A percentile compares a stretch with the other conserved stretches of the same genome.
Conservation (phyloP, 169 alveolate species). For the Plasmodium gonderi region DNA sequence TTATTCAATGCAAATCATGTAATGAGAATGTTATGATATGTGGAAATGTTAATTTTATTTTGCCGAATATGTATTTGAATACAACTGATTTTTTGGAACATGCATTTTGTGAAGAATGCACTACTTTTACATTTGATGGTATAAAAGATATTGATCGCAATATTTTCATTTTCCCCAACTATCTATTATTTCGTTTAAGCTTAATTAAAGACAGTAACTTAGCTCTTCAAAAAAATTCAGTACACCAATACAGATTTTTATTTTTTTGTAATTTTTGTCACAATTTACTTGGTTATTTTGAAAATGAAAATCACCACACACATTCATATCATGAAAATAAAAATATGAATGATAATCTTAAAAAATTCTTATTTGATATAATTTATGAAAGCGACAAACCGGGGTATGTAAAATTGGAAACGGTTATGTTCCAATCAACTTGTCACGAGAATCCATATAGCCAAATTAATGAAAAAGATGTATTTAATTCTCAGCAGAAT, state of each 20-base stretch:
- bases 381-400: background rate
- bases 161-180: constrained; percentile 46
- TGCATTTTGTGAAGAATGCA: constrained; percentile 72
- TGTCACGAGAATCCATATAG: background rate
- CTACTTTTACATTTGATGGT: constrained; percentile 22
- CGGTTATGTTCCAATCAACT: background rate
- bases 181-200: constrained; percentile 18
- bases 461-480: background rate
- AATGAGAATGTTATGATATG: constrained; percentile 15
- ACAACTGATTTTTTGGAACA: constrained; percentile 42
- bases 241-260: constrained; percentile 5
- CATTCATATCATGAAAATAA: background rate
- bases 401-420: background rate
- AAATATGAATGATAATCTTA: constrained; percentile 12
- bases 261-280: constrained; percentile 41
- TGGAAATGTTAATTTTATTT: constrained; percentile 34
- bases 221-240: background rate
- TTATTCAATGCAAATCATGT: constrained; percentile 22
- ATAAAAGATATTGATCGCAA: constrained; percentile 18
- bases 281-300: constrained; percentile 35
- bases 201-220: constrained; percentile 26
- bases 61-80: constrained; percentile 31
- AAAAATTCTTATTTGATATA: background rate
- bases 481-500: no score
- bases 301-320: constrained; percentile 12